Percentiles rank a stretch among this genome's conserved stretches.
Evolutionary conservation across 805 yeast genomes (phyloP).

Genomic region (Teunomyces stri): DNA sequence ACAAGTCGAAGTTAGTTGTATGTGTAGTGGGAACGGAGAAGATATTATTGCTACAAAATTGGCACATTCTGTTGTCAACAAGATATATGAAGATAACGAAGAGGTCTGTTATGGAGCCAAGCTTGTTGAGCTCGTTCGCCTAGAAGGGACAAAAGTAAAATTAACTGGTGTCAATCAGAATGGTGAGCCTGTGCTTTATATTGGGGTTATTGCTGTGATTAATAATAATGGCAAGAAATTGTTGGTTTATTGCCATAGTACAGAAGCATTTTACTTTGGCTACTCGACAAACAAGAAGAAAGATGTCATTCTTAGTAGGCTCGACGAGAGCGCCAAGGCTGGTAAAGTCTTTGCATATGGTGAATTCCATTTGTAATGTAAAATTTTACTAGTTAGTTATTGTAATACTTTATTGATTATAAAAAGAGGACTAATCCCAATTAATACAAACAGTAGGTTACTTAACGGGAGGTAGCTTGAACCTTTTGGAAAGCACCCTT

Average conservation of each 20-base stretch:
- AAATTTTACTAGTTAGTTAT: not conserved
- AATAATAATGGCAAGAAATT: constrained; percentile 10
- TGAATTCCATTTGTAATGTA: constrained; percentile 16
- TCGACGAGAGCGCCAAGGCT: constrained; percentile 10
- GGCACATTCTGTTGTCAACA: constrained; percentile 26
- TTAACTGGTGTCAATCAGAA: constrained; percentile 12
- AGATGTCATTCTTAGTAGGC: constrained; percentile 25
- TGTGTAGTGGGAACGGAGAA: constrained; percentile 59
- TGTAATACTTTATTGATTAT: constrained; percentile 12
- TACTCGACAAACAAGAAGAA: constrained; percentile 12
- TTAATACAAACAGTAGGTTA: constrained; percentile 11
- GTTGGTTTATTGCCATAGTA: constrained; percentile 37
- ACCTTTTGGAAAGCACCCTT: constrained; percentile 98
- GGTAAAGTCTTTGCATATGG: constrained; percentile 26
- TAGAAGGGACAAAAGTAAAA: constrained; percentile 8
- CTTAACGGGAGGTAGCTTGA: constrained; percentile 93
- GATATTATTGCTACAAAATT: constrained; percentile 47
- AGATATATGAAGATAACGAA: constrained; percentile 12
- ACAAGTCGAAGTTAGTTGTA: constrained; percentile 25
- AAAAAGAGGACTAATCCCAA: constrained; percentile 10
- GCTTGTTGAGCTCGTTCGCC: constrained; percentile 16
- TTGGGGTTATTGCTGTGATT: constrained; percentile 29
- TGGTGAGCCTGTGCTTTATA: constrained; percentile 19
- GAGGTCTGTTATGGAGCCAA: constrained; percentile 15
- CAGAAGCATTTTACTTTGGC: constrained; percentile 28